Base-by-base conservation (phyloP, 2,329 filamentous ascomycete species). In the Xylariaceae sp. region DNA sequence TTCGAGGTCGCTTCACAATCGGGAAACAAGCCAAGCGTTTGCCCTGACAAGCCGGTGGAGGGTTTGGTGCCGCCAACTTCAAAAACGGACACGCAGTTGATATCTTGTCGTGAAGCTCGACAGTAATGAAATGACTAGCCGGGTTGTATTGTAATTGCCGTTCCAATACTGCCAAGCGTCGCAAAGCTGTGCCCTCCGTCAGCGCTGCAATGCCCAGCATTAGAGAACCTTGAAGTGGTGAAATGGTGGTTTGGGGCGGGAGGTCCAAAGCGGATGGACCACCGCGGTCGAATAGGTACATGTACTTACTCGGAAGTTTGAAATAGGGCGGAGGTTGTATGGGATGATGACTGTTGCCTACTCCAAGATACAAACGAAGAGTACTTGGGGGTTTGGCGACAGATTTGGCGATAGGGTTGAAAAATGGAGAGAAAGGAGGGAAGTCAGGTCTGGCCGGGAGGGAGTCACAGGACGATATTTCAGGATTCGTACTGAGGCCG, bases 391-490 rank as follows among this genome's bases (percentile, higher is more conserved):
- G 34, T 3, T 16, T 38, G 13, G 34, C 16, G 34, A 49, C 54
- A 31, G 40, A 16, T 54, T 44, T 45, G 45, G 47, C 48, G 46
- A 22, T 19, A 53, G 49, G 34, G 36, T 50, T 45, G 51, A 42
- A 47, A 44, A 57, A 48, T 50, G 43, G 52, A 50, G 52, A 50
- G 52, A 59, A 56, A 59, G 33, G 48, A 52, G 56, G 60, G 55
- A 50, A 62, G 57, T 55, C 53, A n/a, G 39, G 16, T 47, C 55
- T 41, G 51, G 33, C 52, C 58, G 65, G 61, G 62, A 64, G 64
- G 64, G 66, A 68, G 66, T 66, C 64, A 68, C 52, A 40, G 54
- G 57, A 49, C 57, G 64, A 64, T 69, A 68, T 69, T 67, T 69
- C 63, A 68, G 54, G 56, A 56, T 51, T 28, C 45, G 54, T 54